A percentile compares a stretch with the other conserved stretches of the same genome.
phyloP scores from a whole-genome alignment of 345 rosid species.

The Populus davidiana region DNA sequence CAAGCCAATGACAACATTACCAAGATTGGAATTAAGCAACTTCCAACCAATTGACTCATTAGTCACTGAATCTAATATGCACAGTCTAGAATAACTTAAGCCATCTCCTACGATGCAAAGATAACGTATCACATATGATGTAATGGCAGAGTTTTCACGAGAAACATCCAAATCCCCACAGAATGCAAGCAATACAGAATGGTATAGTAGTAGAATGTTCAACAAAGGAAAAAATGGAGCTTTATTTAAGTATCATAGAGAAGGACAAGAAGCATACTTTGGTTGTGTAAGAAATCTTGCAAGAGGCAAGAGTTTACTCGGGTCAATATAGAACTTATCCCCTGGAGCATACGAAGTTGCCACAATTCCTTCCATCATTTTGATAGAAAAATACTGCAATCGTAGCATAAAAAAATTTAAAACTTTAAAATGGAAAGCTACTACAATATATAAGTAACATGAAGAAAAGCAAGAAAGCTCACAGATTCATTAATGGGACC shows the following conservation, averaged over 20 bases:
- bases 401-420: not conserved
- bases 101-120: not conserved
- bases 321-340: slow-evolving; percentile 86
- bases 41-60: not conserved
- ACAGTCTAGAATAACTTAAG: not conserved
- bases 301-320: slow-evolving; percentile 76
- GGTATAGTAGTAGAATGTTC: not conserved
- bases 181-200: not conserved
- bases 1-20: not conserved
- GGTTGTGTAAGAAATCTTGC: slow-evolving; percentile 87
- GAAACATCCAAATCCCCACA: not conserved
- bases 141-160: not conserved
- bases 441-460: not conserved
- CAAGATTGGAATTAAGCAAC: not conserved
- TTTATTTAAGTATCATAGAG: not conserved
- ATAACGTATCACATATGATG: not conserved
- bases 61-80: not conserved
- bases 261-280: slow-evolving; percentile 50
- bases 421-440: not conserved
- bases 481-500: slow-evolving; percentile 97
- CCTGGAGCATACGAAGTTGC: slow-evolving; percentile 73
- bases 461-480: slow-evolving; percentile 14
- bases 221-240: not conserved
- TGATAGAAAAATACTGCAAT: slow-evolving; percentile 67
- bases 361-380: slow-evolving; percentile 93